Evolutionary conservation across 441 rosid species (phyloP).

Genomic region (Adansonia madagascariensis): DNA sequence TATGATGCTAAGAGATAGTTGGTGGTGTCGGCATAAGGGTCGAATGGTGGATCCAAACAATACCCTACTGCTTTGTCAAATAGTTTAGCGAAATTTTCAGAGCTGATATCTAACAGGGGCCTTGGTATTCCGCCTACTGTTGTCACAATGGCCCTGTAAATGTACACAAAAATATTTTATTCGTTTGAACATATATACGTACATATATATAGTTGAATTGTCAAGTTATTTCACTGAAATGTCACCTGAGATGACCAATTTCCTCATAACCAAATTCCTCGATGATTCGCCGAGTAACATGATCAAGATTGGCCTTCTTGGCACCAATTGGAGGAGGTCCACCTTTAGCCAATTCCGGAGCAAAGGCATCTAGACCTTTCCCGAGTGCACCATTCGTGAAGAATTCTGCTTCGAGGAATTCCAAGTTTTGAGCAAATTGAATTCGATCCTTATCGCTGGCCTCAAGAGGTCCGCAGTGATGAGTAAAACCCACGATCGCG

Average conservation of each 20-base stretch:
- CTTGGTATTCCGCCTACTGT: conserved; percentile 62
- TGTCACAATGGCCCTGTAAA: conserved; percentile 54
- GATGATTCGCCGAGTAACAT: conserved; percentile 37
- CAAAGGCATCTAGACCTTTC: conserved; percentile 51
- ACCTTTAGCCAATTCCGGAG: conserved; percentile 44
- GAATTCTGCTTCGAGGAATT: conserved; percentile 59
- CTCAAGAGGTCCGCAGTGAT: conserved; percentile 32
- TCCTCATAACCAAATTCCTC: conserved; percentile 68
- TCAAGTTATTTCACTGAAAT: not conserved
- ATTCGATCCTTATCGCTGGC: conserved; percentile 50
- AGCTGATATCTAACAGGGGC: conserved; percentile 50
- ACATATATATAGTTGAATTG: not conserved
- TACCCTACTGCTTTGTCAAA: conserved; percentile 54
- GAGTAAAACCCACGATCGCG: not conserved
- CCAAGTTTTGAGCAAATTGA: conserved; percentile 59
- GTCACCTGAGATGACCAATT: conserved; percentile 71
- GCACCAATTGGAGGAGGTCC: conserved; percentile 63
- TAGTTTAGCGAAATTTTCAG: conserved; percentile 39
- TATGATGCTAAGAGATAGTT: conserved; percentile 65
- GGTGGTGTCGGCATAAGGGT: conserved; percentile 50
- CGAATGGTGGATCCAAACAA: conserved; percentile 55
- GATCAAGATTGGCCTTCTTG: conserved; percentile 57
- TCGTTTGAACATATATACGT: not conserved
- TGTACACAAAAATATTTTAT: not conserved
- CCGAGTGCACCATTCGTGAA: conserved; percentile 52